Evolutionary conservation across 2,329 filamentous ascomycete genomes (phyloP).

Genomic region (Penicillium sp.): DNA sequence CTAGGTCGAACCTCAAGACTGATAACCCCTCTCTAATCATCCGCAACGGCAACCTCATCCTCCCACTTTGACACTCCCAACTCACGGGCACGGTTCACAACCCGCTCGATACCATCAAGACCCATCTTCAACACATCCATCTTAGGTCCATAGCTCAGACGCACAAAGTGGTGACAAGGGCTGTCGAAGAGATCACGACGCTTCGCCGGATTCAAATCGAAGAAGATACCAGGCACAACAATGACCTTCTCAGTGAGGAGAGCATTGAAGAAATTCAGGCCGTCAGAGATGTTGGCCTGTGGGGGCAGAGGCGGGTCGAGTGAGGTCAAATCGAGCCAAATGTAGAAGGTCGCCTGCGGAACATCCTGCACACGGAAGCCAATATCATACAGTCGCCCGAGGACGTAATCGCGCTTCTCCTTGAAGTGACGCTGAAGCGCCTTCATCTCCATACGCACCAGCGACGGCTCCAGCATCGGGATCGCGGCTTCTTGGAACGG

Average conservation of each 20-base stretch:
- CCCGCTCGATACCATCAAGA: slow-evolving; percentile 79
- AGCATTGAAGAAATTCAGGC: slow-evolving; percentile 94
- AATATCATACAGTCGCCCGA: slow-evolving; percentile 75
- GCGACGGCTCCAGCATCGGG: slow-evolving; percentile 82
- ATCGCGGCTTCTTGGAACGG: slow-evolving; percentile 94
- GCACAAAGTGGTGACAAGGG: slow-evolving; percentile 89
- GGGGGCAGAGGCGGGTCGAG: slow-evolving; percentile 55
- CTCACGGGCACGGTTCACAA: slow-evolving; percentile 56
- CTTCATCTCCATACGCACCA: slow-evolving; percentile 82
- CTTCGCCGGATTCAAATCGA: slow-evolving; percentile 88
- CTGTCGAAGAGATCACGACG: slow-evolving; percentile 89
- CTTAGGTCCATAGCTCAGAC: slow-evolving; percentile 78
- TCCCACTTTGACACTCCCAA: slow-evolving; percentile 28
- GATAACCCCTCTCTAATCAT: slow-evolving; percentile 25
- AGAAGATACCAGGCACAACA: slow-evolving; percentile 96
- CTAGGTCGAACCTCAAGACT: not conserved
- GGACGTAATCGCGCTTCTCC: slow-evolving; percentile 88
- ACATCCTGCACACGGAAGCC: slow-evolving; percentile 82
- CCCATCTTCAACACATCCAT: slow-evolving; percentile 77
- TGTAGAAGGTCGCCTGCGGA: slow-evolving; percentile 91
- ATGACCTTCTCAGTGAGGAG: slow-evolving; percentile 93
- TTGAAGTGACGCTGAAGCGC: slow-evolving; percentile 87
- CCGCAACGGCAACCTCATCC: slow-evolving; percentile 40
- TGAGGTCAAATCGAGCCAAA: slow-evolving; percentile 66
- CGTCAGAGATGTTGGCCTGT: slow-evolving; percentile 74